A percentile compares a stretch with the other conserved stretches of the same genome.
Evolutionary conservation across 768 basidiomycete species (phyloP).

Genomic region (Flagelloscypha sp.): DNA sequence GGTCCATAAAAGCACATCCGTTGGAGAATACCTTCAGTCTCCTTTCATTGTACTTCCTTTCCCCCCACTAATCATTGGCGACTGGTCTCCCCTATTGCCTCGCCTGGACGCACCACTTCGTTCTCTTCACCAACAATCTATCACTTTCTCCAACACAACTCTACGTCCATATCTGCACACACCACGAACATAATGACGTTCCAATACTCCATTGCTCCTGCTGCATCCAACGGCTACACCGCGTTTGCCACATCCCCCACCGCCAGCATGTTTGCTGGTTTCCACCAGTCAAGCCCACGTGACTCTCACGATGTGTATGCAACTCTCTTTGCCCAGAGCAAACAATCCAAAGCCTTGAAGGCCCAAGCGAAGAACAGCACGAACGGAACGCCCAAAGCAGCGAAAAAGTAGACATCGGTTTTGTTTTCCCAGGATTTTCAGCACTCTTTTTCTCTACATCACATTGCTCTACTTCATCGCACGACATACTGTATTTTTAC

Average conservation of each 20-base stretch:
- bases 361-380: constrained; percentile 16
- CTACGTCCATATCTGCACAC: too few relatives aligned
- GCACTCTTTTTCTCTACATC: constrained; percentile 6
- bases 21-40: too few relatives aligned
- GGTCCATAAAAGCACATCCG: too few relatives aligned
- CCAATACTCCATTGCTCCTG: too few relatives aligned
- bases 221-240: too few relatives aligned
- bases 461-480: constrained; percentile 5
- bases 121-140: too few relatives aligned
- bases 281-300: constrained; percentile 57
- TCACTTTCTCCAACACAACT: too few relatives aligned
- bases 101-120: too few relatives aligned
- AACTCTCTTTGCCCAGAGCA: constrained; percentile 27
- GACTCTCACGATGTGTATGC: constrained; percentile 54
- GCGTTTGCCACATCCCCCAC: constrained; percentile 46
- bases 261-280: constrained; percentile 43
- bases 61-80: too few relatives aligned
- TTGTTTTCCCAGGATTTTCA: constrained; percentile 3
- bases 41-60: too few relatives aligned
- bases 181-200: too few relatives aligned
- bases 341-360: constrained; percentile 10
- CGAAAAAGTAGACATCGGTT: constrained; percentile 22
- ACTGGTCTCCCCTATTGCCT: too few relatives aligned
- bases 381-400: constrained; percentile 24
- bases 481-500: constrained; percentile 6